These are phyloP conservation scores for Suillus luteus DNA, from an alignment of 768 basidiomycete genomes.

Conservation along the genomic window DNA sequence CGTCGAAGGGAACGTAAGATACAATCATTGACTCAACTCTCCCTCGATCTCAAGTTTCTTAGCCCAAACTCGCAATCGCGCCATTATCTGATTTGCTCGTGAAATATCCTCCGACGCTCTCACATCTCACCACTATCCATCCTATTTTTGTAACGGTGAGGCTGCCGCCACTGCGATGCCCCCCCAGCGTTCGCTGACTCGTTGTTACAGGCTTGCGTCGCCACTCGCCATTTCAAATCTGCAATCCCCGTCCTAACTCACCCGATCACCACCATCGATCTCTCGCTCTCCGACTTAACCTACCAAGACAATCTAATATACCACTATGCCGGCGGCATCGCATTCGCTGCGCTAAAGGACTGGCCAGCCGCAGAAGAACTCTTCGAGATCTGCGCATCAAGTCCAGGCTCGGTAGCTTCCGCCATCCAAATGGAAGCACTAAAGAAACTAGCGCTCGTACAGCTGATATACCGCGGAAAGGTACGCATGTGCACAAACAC, in stretches of 20 bases:
- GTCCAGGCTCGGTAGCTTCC: constrained; percentile 56
- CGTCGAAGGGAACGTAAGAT: constrained; percentile 51
- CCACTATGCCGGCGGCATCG: constrained; percentile 81
- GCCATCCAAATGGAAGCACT: constrained; percentile 83
- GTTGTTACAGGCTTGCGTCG: constrained; percentile 55
- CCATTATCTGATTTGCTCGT: constrained; percentile 61
- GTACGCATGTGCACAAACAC: constrained; percentile 34
- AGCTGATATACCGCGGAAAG: constrained; percentile 77
- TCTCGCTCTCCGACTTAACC: constrained; percentile 56
- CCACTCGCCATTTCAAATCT: constrained; percentile 50
- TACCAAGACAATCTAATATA: constrained; percentile 85
- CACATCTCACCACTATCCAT: constrained; percentile 72
- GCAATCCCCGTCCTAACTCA: constrained; percentile 62
- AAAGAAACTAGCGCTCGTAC: constrained; percentile 81
- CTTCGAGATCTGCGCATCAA: constrained; percentile 77
- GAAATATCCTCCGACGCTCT: constrained; percentile 58
- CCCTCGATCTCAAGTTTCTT: constrained; percentile 24
- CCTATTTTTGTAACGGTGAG: constrained; percentile 64
- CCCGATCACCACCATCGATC: constrained; percentile 71
- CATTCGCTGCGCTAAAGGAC: constrained; percentile 57
- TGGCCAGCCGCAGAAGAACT: constrained; percentile 75
- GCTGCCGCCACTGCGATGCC: not conserved
- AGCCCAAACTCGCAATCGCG: constrained; percentile 51
- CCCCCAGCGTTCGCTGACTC: not conserved
- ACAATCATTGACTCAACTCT: constrained; percentile 4